phyloP scores from a whole-genome alignment of 2,329 filamentous ascomycete genomes.

The Tolypocladium paradoxum region DNA sequence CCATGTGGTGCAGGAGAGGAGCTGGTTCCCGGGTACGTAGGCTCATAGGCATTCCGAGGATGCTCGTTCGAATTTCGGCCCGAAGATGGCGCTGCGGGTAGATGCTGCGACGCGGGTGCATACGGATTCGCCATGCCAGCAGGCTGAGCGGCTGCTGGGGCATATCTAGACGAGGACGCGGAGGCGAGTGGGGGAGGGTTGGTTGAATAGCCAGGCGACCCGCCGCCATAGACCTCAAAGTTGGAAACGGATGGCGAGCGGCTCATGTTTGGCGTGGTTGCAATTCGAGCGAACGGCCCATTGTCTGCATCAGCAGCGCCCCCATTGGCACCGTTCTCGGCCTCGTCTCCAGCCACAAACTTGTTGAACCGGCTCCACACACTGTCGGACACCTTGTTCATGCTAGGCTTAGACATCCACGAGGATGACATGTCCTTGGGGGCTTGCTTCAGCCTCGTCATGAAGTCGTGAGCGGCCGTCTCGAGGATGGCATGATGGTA shows the following conservation, averaged over 20 bases:
- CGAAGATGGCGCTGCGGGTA: conserved; percentile 24
- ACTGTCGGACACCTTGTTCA: conserved; percentile 88
- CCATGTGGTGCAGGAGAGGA: conserved; percentile 3
- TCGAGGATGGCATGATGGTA: conserved; percentile 76
- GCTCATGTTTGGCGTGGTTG: conserved; percentile 64
- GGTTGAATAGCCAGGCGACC: conserved; percentile 19
- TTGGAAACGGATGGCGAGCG: conserved; percentile 59
- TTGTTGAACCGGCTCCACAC: conserved; percentile 92
- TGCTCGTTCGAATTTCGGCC: conserved; percentile 20
- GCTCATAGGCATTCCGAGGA: conserved; percentile 25
- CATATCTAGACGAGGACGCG: conserved; percentile 28
- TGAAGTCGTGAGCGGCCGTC: conserved; percentile 69
- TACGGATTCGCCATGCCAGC: conserved; percentile 15
- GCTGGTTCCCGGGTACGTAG: conserved; percentile 12
- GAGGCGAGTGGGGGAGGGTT: conserved; percentile 20
- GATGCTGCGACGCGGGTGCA: conserved; percentile 37
- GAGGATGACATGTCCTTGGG: conserved; percentile 72
- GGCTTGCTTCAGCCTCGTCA: conserved; percentile 71
- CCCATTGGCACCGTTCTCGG: conserved; percentile 61
- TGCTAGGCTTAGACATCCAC: conserved; percentile 90
- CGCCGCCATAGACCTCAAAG: conserved; percentile 64
- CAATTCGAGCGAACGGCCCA: conserved; percentile 75
- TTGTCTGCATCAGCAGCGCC: conserved; percentile 50
- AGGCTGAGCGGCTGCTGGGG: conserved; percentile 13
- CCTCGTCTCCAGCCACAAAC: conserved; percentile 88